These are phyloP conservation scores for Russula abietina DNA, from an alignment of 768 basidiomycete genomes.

Conservation along the genomic window DNA sequence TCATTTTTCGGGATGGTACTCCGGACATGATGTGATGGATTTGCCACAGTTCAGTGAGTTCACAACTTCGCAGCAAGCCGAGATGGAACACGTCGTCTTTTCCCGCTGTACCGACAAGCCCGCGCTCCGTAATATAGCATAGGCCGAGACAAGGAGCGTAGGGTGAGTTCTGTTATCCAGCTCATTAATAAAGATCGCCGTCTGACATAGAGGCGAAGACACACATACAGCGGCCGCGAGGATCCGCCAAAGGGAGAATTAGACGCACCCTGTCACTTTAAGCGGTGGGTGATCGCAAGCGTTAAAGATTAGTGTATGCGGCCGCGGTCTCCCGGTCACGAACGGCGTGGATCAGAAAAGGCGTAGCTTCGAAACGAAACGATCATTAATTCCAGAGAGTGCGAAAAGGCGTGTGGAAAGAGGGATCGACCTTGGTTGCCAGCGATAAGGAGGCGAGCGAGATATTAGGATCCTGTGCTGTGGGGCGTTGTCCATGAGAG, in stretches of 20 bases:
- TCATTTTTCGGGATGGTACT: slow-evolving; percentile 55
- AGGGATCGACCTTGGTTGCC: too few species aligned
- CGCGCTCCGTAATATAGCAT: slow-evolving; percentile 44
- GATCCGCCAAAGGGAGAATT: neutral
- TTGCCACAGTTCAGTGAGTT: too few species aligned
- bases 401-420: too few species aligned
- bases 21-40: too few species aligned
- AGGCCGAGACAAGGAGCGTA: slow-evolving; percentile 49
- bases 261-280: slow-evolving; percentile 44
- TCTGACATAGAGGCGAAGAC: slow-evolving; percentile 51
- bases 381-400: too few species aligned
- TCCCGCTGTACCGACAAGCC: slow-evolving; percentile 27
- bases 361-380: slow-evolving; percentile 38
- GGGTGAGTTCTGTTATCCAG: slow-evolving; percentile 57
- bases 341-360: too few species aligned
- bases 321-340: slow-evolving; percentile 67
- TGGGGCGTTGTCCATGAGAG: too few species aligned
- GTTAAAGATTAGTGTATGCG: slow-evolving; percentile 60
- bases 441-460: too few species aligned
- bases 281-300: slow-evolving; percentile 42
- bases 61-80: too few species aligned
- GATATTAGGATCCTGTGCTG: too few species aligned
- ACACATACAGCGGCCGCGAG: neutral
- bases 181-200: slow-evolving; percentile 64
- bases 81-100: too few species aligned